Percentiles rank a stretch among this genome's conserved stretches.
Conservation (phyloP, 1,284 basidiomycete genomes). For the Vanrija humicola region DNA sequence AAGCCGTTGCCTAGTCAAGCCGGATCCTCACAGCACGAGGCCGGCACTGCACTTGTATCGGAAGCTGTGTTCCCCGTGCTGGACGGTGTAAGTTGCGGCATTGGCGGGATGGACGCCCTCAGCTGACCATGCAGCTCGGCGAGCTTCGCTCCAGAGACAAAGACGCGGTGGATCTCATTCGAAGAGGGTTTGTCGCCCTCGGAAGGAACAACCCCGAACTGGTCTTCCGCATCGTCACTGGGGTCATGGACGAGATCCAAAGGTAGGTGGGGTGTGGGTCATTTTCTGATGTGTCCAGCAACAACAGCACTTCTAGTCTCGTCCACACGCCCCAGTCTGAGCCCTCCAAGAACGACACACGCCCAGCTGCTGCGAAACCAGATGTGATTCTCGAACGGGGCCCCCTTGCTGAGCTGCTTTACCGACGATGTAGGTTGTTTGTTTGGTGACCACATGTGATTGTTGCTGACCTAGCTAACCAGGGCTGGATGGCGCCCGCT, state of each 20-base stretch:
- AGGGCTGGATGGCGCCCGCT: conserved; percentile 73
- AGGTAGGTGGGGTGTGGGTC: background rate
- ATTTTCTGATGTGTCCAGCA: too few species aligned
- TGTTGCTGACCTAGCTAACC: background rate
- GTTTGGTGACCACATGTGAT: background rate
- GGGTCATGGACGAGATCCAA: conserved; percentile 75
- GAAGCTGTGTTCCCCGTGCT: conserved; percentile 53
- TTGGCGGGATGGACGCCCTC: background rate
- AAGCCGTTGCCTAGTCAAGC: background rate
- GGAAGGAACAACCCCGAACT: conserved; percentile 74
- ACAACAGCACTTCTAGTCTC: too few species aligned
- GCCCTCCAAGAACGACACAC: conserved; percentile 4
- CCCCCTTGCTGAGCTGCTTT: conserved; percentile 88
- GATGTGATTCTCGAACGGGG: conserved; percentile 45
- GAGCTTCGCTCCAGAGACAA: conserved; percentile 84
- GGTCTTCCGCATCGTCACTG: conserved; percentile 79
- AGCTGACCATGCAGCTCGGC: conserved; percentile 48
- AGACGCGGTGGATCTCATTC: conserved; percentile 82
- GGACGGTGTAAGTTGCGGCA: conserved; percentile 56
- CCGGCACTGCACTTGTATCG: too few species aligned
- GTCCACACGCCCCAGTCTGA: too few species aligned
- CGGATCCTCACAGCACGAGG: too few species aligned
- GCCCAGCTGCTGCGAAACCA: conserved; percentile 15
- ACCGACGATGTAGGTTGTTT: conserved; percentile 65
- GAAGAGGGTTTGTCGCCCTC: conserved; percentile 80